Conservation (phyloP, 805 yeast species). For the Lipomyces spencermartinsiae region DNA sequence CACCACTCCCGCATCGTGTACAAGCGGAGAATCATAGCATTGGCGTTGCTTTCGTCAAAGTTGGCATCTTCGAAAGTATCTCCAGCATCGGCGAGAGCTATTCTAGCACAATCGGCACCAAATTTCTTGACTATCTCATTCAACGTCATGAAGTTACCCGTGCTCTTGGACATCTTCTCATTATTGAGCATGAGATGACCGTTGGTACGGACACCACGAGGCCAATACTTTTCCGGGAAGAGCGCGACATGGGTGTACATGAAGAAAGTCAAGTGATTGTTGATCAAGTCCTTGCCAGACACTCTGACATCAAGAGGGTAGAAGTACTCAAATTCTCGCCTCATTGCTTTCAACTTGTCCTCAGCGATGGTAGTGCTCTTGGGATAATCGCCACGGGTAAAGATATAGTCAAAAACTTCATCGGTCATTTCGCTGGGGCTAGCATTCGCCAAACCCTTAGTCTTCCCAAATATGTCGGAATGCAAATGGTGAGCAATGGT, state of each 20-base stretch:
- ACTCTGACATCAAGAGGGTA: slow-evolving; percentile 92
- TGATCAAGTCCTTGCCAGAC: slow-evolving; percentile 96
- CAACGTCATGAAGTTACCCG: slow-evolving; percentile 95
- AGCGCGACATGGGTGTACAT: slow-evolving; percentile 91
- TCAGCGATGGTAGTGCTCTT: slow-evolving; percentile 62
- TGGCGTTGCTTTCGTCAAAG: slow-evolving; percentile 94
- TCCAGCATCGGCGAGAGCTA: slow-evolving; percentile 98
- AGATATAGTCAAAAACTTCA: slow-evolving; percentile 90
- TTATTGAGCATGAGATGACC: slow-evolving; percentile 96
- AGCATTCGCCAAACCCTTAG: slow-evolving; percentile 73
- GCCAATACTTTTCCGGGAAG: slow-evolving; percentile 92
- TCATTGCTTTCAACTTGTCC: slow-evolving; percentile 70
- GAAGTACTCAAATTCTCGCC: slow-evolving; percentile 96
- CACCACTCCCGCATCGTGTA: slow-evolving; percentile 94
- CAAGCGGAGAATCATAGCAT: slow-evolving; percentile 94
- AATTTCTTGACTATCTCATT: slow-evolving; percentile 82
- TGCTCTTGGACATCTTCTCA: slow-evolving; percentile 96
- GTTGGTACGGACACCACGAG: slow-evolving; percentile 89
- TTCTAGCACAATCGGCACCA: slow-evolving; percentile 97
- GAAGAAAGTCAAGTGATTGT: slow-evolving; percentile 96
- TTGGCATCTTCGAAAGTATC: slow-evolving; percentile 97
- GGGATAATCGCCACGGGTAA: slow-evolving; percentile 69
- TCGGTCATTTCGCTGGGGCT: slow-evolving; percentile 86
- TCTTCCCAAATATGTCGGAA: slow-evolving; percentile 81
- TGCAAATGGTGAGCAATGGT: slow-evolving; percentile 89